Conservation (phyloP, 1,139 yeast species). For the Suhomyces anneliseae region DNA sequence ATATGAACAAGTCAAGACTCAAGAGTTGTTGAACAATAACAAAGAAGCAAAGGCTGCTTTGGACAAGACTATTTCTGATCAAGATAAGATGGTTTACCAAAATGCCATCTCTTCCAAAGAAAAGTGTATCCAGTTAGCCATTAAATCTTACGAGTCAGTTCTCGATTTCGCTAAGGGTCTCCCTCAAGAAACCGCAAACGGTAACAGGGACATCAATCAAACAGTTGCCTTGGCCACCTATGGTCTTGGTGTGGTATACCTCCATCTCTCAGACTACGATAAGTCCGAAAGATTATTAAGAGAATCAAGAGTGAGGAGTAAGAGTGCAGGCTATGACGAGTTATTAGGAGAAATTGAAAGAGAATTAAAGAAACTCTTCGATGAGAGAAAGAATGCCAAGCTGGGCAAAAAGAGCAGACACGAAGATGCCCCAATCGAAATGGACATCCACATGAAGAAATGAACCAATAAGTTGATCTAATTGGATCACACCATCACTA, state of each 20-base stretch:
- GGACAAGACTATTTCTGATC: conserved; percentile 7
- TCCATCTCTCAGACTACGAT: conserved; percentile 56
- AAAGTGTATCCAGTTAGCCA: conserved; percentile 44
- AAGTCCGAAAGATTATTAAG: conserved; percentile 63
- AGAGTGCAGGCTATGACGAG: conserved; percentile 64
- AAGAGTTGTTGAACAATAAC: conserved; percentile 5
- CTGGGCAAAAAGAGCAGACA: conserved; percentile 6
- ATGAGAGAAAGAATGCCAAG: conserved; percentile 47
- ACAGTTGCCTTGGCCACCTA: conserved; percentile 80
- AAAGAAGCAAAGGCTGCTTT: conserved; percentile 12
- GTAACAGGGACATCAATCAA: conserved; percentile 38
- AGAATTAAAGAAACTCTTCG: conserved; percentile 58
- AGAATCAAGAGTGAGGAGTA: conserved; percentile 72
- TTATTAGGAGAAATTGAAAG: conserved; percentile 64
- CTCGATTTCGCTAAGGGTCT: conserved; percentile 53
- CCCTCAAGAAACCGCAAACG: conserved; percentile 31
- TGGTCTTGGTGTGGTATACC: conserved; percentile 77
- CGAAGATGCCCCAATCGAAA: conserved; percentile 7
- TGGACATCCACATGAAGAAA: conserved; percentile 15
- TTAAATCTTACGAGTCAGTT: conserved; percentile 53
- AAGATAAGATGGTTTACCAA: conserved; percentile 19
- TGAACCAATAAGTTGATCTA: no score
- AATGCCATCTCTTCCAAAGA: conserved; percentile 31
- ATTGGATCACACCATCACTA: not conserved
- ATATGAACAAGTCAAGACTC: conserved; percentile 21